These are phyloP conservation scores for Colletotrichum sp. DNA, from an alignment of 2,329 filamentous ascomycete species.

Conservation along the genomic window DNA sequence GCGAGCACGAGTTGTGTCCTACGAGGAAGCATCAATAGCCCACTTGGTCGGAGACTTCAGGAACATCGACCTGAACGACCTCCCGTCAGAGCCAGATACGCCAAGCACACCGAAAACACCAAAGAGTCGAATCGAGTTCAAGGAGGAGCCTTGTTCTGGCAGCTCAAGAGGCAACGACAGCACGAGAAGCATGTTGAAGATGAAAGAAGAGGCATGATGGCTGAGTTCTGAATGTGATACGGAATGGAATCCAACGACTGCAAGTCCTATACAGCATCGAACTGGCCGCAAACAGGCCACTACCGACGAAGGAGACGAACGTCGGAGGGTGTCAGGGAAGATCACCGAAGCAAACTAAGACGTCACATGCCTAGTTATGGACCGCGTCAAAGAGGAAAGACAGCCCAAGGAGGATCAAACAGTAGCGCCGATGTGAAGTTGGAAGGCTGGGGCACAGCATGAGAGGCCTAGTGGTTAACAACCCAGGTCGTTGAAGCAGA, in stretches of 20 bases:
- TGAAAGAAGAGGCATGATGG: neutral
- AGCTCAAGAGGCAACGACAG: neutral
- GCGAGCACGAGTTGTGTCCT: neutral
- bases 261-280: accelerated
- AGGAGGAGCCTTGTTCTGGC: neutral
- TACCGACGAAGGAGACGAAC: accelerated
- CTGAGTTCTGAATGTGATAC: accelerated
- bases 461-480: accelerated
- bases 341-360: accelerated
- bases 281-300: neutral
- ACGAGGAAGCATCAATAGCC: constrained; percentile 10
- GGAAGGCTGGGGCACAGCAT: neutral
- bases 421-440: neutral
- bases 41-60: constrained; percentile 9
- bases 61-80: neutral
- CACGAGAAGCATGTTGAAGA: neutral
- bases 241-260: neutral
- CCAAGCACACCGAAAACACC: neutral
- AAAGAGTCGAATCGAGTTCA: neutral
- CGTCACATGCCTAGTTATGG: neutral
- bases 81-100: neutral
- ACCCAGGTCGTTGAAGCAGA: neutral
- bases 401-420: accelerated
- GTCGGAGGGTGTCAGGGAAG: neutral
- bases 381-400: neutral